A percentile compares a stretch with the other conserved stretches of the same genome.
These are phyloP conservation scores for Chrysosporium keratinophilum DNA, from an alignment of 2,329 filamentous ascomycete species.

Conservation along the genomic window DNA sequence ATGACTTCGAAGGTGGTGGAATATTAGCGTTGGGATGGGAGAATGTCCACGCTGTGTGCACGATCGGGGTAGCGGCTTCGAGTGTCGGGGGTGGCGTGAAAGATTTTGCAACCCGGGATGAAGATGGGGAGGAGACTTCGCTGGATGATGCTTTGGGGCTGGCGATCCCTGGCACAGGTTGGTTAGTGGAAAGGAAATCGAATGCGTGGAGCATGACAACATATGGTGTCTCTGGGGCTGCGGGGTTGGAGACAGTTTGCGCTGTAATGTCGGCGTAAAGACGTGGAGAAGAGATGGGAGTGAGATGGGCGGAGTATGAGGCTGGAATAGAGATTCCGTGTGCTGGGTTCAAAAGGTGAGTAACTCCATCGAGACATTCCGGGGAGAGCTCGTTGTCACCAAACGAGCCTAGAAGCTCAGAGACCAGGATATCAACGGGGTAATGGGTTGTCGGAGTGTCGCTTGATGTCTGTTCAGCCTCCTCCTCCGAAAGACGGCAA, in stretches of 20 bases:
- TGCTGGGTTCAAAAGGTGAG: conserved; percentile 68
- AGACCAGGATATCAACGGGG: conserved; percentile 76
- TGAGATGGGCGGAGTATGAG: conserved; percentile 86
- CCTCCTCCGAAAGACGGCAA: conserved; percentile 38
- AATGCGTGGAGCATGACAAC: conserved; percentile 87
- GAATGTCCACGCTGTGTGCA: conserved; percentile 38
- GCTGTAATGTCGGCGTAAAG: conserved; percentile 69
- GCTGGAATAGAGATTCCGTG: conserved; percentile 88
- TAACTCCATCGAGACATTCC: conserved; percentile 91
- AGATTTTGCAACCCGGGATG: conserved; percentile 5
- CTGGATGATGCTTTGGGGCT: conserved; percentile 11
- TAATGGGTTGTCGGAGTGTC: conserved; percentile 20
- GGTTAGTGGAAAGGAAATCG: conserved; percentile 66
- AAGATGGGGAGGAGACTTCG: conserved; percentile 9
- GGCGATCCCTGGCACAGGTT: conserved; percentile 35
- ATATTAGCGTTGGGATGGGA: conserved; percentile 34
- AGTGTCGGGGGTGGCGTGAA: conserved; percentile 20
- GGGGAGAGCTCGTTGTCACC: conserved; percentile 95
- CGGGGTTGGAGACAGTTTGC: conserved; percentile 51
- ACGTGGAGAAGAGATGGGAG: conserved; percentile 80
- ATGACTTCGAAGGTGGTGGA: conserved; percentile 24
- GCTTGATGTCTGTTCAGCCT: background rate
- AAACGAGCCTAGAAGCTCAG: conserved; percentile 84
- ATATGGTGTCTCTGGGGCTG: conserved; percentile 82
- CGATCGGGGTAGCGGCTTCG: conserved; percentile 29